Conservation (phyloP, 2,329 filamentous ascomycete genomes). For the Exophiala calicioides region DNA sequence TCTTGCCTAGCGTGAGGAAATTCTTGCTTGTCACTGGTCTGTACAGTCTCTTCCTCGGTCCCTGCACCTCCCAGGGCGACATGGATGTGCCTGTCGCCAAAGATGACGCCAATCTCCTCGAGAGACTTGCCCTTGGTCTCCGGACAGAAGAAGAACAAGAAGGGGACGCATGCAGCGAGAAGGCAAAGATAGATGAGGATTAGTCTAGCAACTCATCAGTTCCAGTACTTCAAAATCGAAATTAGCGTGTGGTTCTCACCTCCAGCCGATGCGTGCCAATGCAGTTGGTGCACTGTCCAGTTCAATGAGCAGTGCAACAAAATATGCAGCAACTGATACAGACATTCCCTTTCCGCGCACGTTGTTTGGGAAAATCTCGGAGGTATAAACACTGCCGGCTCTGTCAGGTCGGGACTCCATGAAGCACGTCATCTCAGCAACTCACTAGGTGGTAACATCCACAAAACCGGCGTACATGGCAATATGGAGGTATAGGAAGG, state of each 20-base stretch:
- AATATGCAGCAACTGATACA: conserved; percentile 56
- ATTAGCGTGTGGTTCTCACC: conserved; percentile 4
- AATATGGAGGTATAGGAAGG: conserved; percentile 20
- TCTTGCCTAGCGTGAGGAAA: conserved; percentile 1
- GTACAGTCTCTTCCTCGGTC: not conserved
- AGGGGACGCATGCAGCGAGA: conserved; percentile 68
- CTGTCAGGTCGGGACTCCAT: not conserved
- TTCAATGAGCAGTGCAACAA: conserved; percentile 41
- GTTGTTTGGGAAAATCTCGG: conserved; percentile 63
- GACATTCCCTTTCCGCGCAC: conserved; percentile 67
- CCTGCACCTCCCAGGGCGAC: conserved; percentile 5
- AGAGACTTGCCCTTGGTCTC: conserved; percentile 73
- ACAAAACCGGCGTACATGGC: conserved; percentile 13
- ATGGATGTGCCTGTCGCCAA: conserved; percentile 20
- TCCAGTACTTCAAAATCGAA: not conserved
- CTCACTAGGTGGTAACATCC: conserved; percentile 29
- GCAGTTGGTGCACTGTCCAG: conserved; percentile 46
- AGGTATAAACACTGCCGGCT: conserved; percentile 51
- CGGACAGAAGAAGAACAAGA: conserved; percentile 55
- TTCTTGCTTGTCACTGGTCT: conserved; percentile 7
- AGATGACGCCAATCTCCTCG: conserved; percentile 62
- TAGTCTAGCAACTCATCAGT: conserved; percentile 67
- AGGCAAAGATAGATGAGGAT: conserved; percentile 72
- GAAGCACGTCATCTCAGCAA: not conserved
- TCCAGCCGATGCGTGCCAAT: conserved; percentile 55